These are phyloP conservation scores for Camellia oleifera DNA, from an alignment of 179 eudicot genomes.

Conservation along the genomic window DNA sequence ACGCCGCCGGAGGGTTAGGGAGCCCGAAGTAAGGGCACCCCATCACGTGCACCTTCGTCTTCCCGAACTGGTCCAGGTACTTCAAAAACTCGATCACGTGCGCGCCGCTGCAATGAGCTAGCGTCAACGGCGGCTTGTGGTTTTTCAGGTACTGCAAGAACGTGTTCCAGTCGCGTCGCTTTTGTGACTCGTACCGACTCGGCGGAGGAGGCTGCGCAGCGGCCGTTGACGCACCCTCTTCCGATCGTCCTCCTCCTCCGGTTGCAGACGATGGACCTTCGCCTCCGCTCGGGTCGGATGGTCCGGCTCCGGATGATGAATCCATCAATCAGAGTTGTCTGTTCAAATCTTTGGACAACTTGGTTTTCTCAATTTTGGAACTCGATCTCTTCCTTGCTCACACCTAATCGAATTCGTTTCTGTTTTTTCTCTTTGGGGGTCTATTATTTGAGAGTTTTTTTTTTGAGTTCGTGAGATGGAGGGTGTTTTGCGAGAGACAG, in stretches of 20 bases:
- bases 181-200: conserved; percentile 77
- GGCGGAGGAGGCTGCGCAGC: conserved; percentile 27
- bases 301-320: conserved; percentile 22
- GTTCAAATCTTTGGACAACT: not conserved
- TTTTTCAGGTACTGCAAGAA: conserved; percentile 66
- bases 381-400: too few relatives aligned
- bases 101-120: conserved; percentile 66
- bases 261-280: conserved; percentile 21
- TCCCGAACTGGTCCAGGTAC: conserved; percentile 72
- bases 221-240: conserved; percentile 8
- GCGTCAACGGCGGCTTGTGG: conserved; percentile 71
- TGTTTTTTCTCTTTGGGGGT: not conserved
- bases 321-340: conserved; percentile 12
- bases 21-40: conserved; percentile 68
- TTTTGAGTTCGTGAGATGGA: not conserved
- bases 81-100: conserved; percentile 75
- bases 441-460: not conserved
- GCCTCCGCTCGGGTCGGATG: conserved; percentile 8
- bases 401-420: not conserved
- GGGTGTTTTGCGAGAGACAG: conserved; percentile 3
- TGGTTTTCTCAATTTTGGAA: not conserved
- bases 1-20: conserved; percentile 70
- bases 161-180: conserved; percentile 77
- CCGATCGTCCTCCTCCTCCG: conserved; percentile 15
- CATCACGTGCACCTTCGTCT: conserved; percentile 61